Evolutionary conservation across 2,329 filamentous ascomycete species (phyloP).

Genomic region (Penicillium brasilianum): DNA sequence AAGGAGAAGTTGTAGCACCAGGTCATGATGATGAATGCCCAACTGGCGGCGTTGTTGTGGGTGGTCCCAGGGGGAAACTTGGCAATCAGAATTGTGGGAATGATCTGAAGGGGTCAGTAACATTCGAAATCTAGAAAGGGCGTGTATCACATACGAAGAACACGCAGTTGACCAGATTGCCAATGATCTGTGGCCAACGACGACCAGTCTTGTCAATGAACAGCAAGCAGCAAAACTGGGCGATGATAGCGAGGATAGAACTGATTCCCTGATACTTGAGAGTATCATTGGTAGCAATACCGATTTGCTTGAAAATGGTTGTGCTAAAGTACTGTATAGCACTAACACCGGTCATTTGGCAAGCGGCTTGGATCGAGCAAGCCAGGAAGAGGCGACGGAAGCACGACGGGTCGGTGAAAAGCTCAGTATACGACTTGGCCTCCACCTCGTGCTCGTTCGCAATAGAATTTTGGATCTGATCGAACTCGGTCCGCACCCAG

Average conservation of each 20-base stretch:
- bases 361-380: conserved; percentile 68
- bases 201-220: conserved; percentile 69
- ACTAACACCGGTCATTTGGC: conserved; percentile 76
- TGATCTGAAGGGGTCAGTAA: not conserved
- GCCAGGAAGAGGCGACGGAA: conserved; percentile 74
- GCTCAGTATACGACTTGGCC: conserved; percentile 70
- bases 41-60: conserved; percentile 38
- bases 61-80: conserved; percentile 63
- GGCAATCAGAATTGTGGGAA: not conserved
- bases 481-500: conserved; percentile 73
- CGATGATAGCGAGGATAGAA: not conserved
- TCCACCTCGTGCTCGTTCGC: conserved; percentile 68
- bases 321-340: conserved; percentile 75
- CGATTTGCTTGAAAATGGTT: conserved; percentile 64
- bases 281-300: not conserved
- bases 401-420: conserved; percentile 67
- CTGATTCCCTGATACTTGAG: not conserved
- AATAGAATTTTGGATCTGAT: conserved; percentile 70
- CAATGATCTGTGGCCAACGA: conserved; percentile 71
- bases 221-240: conserved; percentile 68
- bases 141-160: conserved; percentile 32
- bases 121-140: not conserved
- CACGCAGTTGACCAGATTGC: conserved; percentile 71
- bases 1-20: conserved; percentile 83
- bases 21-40: conserved; percentile 71